These are phyloP conservation scores for Colletotrichum echinochloae DNA, from an alignment of 2,329 filamentous ascomycete species.

Conservation along the genomic window DNA sequence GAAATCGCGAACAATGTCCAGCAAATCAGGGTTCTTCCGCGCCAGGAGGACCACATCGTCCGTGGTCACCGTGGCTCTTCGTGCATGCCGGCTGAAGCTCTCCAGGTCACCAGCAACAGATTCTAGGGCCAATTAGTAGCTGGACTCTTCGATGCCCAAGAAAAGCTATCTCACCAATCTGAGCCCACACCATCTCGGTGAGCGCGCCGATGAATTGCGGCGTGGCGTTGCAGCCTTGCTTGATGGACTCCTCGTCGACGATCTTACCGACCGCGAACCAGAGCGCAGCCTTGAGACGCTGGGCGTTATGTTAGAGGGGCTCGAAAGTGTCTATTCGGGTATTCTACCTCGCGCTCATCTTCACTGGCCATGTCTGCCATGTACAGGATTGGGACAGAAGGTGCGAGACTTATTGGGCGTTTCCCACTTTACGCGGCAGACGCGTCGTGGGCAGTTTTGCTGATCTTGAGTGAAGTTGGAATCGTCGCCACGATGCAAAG, in stretches of 20 bases:
- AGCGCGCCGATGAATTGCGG: conserved; percentile 90
- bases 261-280: conserved; percentile 90
- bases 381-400: conserved; percentile 10
- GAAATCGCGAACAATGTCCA: conserved; percentile 78
- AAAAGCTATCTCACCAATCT: conserved; percentile 65
- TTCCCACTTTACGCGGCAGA: conserved; percentile 39
- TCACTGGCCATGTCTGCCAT: conserved; percentile 50
- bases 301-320: conserved; percentile 6
- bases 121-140: conserved; percentile 52
- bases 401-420: neutral
- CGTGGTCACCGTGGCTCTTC: conserved; percentile 81
- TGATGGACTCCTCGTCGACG: conserved; percentile 84
- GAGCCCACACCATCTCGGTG: conserved; percentile 88
- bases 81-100: conserved; percentile 78
- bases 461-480: neutral
- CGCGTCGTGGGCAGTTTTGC: conserved; percentile 17
- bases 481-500: neutral
- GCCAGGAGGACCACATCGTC: conserved; percentile 91
- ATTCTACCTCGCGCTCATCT: conserved; percentile 52
- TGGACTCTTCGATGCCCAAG: neutral
- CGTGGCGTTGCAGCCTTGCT: conserved; percentile 84
- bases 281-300: conserved; percentile 86
- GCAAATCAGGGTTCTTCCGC: conserved; percentile 86
- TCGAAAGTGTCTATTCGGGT: neutral
- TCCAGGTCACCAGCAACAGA: conserved; percentile 69